Base-by-base conservation (phyloP, 768 basidiomycete species). In the Lactifluus rugatus region DNA sequence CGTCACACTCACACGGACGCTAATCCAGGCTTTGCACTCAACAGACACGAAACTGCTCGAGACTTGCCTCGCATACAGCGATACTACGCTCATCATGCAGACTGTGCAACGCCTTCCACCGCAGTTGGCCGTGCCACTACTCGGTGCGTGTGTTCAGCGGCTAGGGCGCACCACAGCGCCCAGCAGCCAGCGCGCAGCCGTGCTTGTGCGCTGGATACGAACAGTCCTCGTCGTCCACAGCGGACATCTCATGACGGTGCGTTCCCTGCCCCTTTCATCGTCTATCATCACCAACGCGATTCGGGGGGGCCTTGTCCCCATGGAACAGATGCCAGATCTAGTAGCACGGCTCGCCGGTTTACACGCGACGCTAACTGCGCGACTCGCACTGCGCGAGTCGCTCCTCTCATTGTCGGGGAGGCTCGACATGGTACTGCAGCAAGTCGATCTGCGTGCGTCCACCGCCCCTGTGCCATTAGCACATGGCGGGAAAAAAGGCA, bases 11-110 rank as follows among this genome's bases (percentile, higher is more conserved):
- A 91, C 95, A 26, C 85, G 93, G 55, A 94, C 95, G 26, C 78
- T 99, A 49, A 89, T 95, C 57, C 96, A 99, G 73, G 95, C 96
- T 0, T 73, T 99, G 26, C 96, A 99, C 70, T 97, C 96, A 1
- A 86, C 89, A 19, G 96, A 99, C 74, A 81, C 88, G 2, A 81
- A 82, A 10, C 75, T 98, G 37, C 74, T 98, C 59, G 91, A 96
- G 68, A 86, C 86, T 25, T 95, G 93, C 72, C 73, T 95, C 31
- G 75, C 82, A 1, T 89, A 97, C 71, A 87, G 91, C 17, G 85
- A 94, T 65, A 75, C 79, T n/a, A 70, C 74, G 2, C 75, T 99
- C 48, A 87, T 99, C 58, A 80, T 84, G 47, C 89, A 92, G 67
- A 96, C 95, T 1, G 84, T 99, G 42, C 80, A 83, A 55, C 79